phyloP scores from a whole-genome alignment of 768 basidiomycete species.

The Rubroboletus satanas region DNA sequence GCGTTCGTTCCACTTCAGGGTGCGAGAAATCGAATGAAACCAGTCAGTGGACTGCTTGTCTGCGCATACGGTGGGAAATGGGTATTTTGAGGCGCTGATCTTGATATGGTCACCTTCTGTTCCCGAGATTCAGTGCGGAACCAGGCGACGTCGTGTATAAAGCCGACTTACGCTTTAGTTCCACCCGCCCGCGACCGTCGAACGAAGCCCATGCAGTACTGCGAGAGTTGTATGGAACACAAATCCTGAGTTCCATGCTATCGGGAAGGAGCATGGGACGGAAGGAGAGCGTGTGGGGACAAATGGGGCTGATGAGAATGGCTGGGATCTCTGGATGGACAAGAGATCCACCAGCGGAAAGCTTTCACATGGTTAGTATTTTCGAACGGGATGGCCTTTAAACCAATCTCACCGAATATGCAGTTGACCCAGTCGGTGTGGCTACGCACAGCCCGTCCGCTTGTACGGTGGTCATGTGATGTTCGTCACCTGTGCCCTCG shows the following conservation, averaged over 20 bases:
- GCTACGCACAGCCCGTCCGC: conserved; percentile 93
- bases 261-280: conserved; percentile 98
- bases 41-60: conserved; percentile 98
- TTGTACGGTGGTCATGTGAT: conserved; percentile 99
- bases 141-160: background rate
- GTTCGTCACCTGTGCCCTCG: conserved; percentile 77
- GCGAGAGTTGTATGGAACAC: conserved; percentile 97
- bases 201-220: conserved; percentile 99
- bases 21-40: conserved; percentile 96
- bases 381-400: background rate
- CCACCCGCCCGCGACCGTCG: conserved; percentile 94
- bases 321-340: conserved; percentile 98
- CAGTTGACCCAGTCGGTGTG: conserved; percentile 97
- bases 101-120: conserved; percentile 99
- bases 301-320: conserved; percentile 93
- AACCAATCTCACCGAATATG: conserved; percentile 74
- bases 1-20: conserved; percentile 98
- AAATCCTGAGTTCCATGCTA: conserved; percentile 96
- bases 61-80: conserved; percentile 97
- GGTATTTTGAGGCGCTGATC: conserved; percentile 93
- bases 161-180: conserved; percentile 77
- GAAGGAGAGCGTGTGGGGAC: conserved; percentile 97
- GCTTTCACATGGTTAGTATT: conserved; percentile 33
- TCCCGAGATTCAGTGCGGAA: conserved; percentile 6
- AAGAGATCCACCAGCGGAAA: conserved; percentile 96